Evolutionary conservation across 106 monocot genomes (phyloP).

Genomic region (Iris macrosiphon): DNA sequence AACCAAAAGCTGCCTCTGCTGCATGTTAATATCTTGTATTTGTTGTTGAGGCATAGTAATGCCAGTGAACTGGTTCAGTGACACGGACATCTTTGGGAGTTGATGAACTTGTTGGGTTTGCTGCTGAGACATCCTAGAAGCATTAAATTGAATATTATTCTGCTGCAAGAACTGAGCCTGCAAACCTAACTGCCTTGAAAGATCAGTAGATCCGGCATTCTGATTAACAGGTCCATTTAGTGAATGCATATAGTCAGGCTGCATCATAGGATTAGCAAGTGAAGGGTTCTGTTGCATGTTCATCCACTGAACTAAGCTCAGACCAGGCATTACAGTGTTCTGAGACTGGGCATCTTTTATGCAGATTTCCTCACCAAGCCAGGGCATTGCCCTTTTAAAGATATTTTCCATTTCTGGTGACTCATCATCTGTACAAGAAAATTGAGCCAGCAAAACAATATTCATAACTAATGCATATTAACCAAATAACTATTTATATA

Average conservation of each 20-base stretch:
- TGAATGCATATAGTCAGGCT: conserved; percentile 49
- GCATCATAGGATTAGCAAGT: conserved; percentile 39
- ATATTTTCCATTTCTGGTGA: conserved; percentile 77
- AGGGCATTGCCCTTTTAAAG: conserved; percentile 76
- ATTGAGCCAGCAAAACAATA: background rate
- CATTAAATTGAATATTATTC: conserved; percentile 47
- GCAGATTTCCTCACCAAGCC: conserved; percentile 81
- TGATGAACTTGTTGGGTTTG: conserved; percentile 38
- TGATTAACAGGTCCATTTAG: conserved; percentile 38
- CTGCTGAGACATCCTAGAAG: conserved; percentile 28
- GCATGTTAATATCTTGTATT: conserved; percentile 19
- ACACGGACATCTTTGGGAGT: conserved; percentile 26
- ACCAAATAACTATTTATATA: too few relatives aligned
- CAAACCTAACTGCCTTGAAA: conserved; percentile 51
- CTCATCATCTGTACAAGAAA: conserved; percentile 53
- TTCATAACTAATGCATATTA: too few relatives aligned
- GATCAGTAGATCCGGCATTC: conserved; percentile 36
- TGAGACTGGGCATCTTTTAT: conserved; percentile 68
- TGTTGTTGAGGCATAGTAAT: conserved; percentile 37
- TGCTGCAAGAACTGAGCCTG: conserved; percentile 52
- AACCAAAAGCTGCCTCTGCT: conserved; percentile 42
- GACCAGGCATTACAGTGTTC: conserved; percentile 58
- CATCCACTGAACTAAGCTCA: conserved; percentile 81
- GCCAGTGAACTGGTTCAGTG: conserved; percentile 34
- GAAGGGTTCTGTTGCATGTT: conserved; percentile 70